phyloP scores from a whole-genome alignment of 176 grass and related monocot species.

The Pontederia crassipes region DNA sequence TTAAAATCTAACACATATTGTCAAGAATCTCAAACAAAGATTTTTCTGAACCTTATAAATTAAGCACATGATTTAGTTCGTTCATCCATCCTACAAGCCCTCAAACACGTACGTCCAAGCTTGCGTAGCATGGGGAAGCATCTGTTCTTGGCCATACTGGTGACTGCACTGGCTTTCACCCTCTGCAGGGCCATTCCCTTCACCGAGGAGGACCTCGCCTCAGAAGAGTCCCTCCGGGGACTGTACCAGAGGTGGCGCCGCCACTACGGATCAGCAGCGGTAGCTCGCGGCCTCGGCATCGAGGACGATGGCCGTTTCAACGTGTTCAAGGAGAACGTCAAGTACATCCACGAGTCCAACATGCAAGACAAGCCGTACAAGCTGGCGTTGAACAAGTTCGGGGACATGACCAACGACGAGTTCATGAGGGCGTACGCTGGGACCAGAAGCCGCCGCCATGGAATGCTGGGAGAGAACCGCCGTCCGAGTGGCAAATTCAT shows the following conservation, averaged over 20 bases:
- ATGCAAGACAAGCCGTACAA: conserved; percentile 39
- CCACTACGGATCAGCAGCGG: conserved; percentile 23
- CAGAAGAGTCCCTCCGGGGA: conserved; percentile 40
- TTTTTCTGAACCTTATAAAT: too few relatives aligned
- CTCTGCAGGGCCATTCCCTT: conserved; percentile 19
- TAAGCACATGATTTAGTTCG: too few relatives aligned
- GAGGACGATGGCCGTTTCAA: conserved; percentile 25
- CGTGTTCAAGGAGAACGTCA: conserved; percentile 67
- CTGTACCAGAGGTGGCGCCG: conserved; percentile 58
- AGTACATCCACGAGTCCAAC: conserved; percentile 52
- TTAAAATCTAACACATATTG: too few relatives aligned
- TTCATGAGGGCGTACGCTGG: conserved; percentile 44
- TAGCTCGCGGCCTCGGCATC: background rate
- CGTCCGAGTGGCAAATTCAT: conserved; percentile 13
- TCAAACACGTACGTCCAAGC: background rate
- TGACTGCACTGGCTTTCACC: conserved; percentile 1
- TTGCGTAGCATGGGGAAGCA: conserved; percentile 10
- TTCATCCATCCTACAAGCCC: too few relatives aligned
- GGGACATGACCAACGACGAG: conserved; percentile 65
- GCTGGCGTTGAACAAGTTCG: conserved; percentile 79
- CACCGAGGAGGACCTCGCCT: conserved; percentile 36
- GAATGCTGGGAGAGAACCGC: conserved; percentile 7
- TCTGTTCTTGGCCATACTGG: background rate
- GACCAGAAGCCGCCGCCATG: conserved; percentile 20
- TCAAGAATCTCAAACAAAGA: too few relatives aligned